A percentile compares a stretch with the other conserved stretches of the same genome.
Conservation (phyloP, 805 yeast genomes). For the Diddensiella santjacobensis region DNA sequence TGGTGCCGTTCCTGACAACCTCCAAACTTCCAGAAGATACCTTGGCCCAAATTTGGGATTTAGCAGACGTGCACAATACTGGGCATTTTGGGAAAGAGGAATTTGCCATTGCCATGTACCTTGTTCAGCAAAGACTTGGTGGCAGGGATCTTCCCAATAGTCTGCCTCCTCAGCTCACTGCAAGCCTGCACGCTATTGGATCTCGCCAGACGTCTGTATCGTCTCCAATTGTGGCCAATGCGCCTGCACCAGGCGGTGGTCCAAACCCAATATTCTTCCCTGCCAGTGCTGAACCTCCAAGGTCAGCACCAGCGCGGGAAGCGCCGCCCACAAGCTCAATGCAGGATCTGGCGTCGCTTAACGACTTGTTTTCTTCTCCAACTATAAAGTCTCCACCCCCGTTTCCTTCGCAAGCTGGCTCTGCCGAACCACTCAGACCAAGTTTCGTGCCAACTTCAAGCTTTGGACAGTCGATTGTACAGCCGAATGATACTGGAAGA, state of each 20-base stretch:
- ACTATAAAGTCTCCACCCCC: conserved; percentile 34
- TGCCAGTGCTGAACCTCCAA: conserved; percentile 4
- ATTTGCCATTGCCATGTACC: conserved; percentile 89
- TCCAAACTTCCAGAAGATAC: conserved; percentile 82
- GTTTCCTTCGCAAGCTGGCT: conserved; percentile 25
- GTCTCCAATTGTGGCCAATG: conserved; percentile 14
- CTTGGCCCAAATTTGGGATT: conserved; percentile 78
- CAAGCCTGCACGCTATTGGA: conserved; percentile 32
- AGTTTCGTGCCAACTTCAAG: conserved; percentile 75
- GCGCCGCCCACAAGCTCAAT: conserved; percentile 25
- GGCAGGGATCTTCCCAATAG: conserved; percentile 77
- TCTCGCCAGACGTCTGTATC: conserved; percentile 27
- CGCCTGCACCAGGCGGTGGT: conserved; percentile 9
- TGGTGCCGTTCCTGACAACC: conserved; percentile 84
- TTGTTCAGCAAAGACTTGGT: conserved; percentile 77
- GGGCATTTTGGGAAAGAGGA: conserved; percentile 79
- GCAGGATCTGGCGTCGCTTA: conserved; percentile 41
- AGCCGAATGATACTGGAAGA: conserved; percentile 32
- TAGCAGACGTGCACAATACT: conserved; percentile 82
- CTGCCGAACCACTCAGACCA: conserved; percentile 25
- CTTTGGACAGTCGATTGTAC: conserved; percentile 72
- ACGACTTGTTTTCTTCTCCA: conserved; percentile 49
- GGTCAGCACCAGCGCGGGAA: neutral
- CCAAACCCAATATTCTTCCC: conserved; percentile 11
- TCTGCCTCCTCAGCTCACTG: conserved; percentile 62